Base-by-base conservation (phyloP, 1,284 basidiomycete genomes). In the Stereum hirsutum region DNA sequence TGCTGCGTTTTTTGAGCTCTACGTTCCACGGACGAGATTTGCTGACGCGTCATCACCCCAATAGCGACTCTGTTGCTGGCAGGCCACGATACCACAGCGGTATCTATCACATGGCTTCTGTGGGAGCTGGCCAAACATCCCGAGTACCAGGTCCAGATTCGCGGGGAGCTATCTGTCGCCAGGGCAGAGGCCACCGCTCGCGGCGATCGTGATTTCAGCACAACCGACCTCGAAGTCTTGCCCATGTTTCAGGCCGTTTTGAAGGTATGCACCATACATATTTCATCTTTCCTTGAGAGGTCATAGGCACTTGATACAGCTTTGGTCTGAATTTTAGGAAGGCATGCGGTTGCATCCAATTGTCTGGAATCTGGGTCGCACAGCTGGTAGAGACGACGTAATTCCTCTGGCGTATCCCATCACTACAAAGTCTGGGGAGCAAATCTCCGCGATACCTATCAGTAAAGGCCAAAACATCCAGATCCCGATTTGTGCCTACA, bases 51-150 rank as follows among this genome's bases (percentile, higher is more conserved):
- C 21, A 6, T 20, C 38, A 39, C 19, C 6, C 24, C 11, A 35
- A 19, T 8, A n/a, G 28, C 21, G 11, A 66, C 63, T 4, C 58
- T 72, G 30, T 48, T 72, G 25, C 50, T 66, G 43, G 64, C 68
- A 12, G 72, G 79, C 0, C 70, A 78, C 44, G 75, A 79, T 48
- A 75, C 77, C 1, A 72, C 69, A 0, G 63, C 73, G 11, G 68
- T 59, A 33, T 60, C 64, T 4, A 42, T 70, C 39, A 57, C 54
- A 40, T 74, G 66, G 66, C 57, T 59, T 0, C 51, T 73, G 17
- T 54, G 63, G 39, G 70, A 73, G 48, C 60, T 73, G 11, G 63
- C 65, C 5, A 59, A 54, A 39, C 52, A 65, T 45, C 61, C 62
- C 7, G 48, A 59, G 4, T 58, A 64, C 5, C 72, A 72, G 50